Evolutionary conservation across 2,329 filamentous ascomycete genomes (phyloP), one percentile per base, ranked within the genome.

Genomic region (Fonsecaea multimorphosa): DNA sequence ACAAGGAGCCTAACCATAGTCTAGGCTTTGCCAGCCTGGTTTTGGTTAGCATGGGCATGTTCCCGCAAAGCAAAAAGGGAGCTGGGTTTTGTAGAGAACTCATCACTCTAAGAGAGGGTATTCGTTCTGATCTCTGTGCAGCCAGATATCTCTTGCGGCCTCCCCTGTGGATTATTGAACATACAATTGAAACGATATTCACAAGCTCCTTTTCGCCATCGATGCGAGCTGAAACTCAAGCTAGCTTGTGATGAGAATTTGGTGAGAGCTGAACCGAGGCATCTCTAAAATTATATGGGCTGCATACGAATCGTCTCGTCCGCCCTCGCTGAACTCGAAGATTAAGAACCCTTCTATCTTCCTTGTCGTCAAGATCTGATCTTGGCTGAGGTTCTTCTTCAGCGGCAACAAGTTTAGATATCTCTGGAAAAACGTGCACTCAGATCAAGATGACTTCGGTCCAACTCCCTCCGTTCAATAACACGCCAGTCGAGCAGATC

Each of bases 401-500:
- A 49, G 9, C 9, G 11, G 24, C 19, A 9, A 49, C 44, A 8
- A 49, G 22, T 5, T 24, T 11, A 24, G 19, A 49, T 40, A 24
- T 49, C n/a, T 5, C 44, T 5, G n/a, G 22, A 16, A 4, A 24
- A 24, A 7, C 9, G 51, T 54, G 27, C 11, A 14, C 31, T 14
- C 19, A 24, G 24, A 32, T 24, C 52, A 70, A 55, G 19, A 80
- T 80, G 78, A 74, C 71, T 40, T 59, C 67, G 2, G 70, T 74
- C 59, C 70, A 75, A 38, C 72, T 82, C 54, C 78, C 78, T 32
- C 68, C 75, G 3, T 87, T 91, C 72, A 78, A 86, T 77, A 78
- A 81, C 61, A 93, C 91, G 1, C 76, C 88, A 1, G 76, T 91
- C 54, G 87, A 91, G 63, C 81, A 84, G 49, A 92, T 97, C 76